phyloP scores from a whole-genome alignment of 495 filamentous ascomycete species.

The Cudoniella acicularis region DNA sequence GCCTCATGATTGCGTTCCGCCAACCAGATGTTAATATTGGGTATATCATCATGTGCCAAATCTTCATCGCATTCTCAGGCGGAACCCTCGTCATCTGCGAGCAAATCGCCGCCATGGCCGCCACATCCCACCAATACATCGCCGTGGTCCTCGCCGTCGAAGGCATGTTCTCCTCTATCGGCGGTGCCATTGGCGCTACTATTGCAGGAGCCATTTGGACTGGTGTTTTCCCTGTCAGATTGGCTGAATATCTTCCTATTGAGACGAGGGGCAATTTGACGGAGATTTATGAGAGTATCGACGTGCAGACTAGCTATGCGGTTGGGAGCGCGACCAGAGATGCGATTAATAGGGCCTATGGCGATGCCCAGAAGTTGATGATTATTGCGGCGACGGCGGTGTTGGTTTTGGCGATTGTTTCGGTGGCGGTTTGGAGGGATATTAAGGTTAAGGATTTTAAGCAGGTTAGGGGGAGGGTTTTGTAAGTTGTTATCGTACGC shows the following conservation, averaged over 20 bases:
- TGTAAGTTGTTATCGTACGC: not conserved
- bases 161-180: slow-evolving; percentile 57
- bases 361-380: slow-evolving; percentile 34
- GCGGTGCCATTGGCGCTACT: slow-evolving; percentile 59
- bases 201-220: slow-evolving; percentile 67
- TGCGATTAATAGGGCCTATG: slow-evolving; percentile 62
- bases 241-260: slow-evolving; percentile 56
- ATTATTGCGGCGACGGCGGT: not conserved
- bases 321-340: slow-evolving; percentile 52
- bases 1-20: slow-evolving; percentile 70
- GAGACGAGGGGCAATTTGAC: slow-evolving; percentile 28
- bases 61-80: slow-evolving; percentile 70
- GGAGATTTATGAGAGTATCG: slow-evolving; percentile 56
- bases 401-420: not conserved
- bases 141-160: slow-evolving; percentile 63
- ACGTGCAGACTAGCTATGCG: slow-evolving; percentile 53
- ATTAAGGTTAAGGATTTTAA: not conserved
- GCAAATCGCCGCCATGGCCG: slow-evolving; percentile 65
- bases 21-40: slow-evolving; percentile 36
- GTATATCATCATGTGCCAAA: slow-evolving; percentile 69
- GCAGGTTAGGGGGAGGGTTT: not conserved
- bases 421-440: not conserved
- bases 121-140: slow-evolving; percentile 59
- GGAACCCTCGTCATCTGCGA: slow-evolving; percentile 55
- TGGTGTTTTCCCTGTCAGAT: slow-evolving; percentile 48